Evolutionary conservation across 176 grass and related monocot species (phyloP), one percentile per base, ranked within the genome.

Genomic region (Zea luxurians): DNA sequence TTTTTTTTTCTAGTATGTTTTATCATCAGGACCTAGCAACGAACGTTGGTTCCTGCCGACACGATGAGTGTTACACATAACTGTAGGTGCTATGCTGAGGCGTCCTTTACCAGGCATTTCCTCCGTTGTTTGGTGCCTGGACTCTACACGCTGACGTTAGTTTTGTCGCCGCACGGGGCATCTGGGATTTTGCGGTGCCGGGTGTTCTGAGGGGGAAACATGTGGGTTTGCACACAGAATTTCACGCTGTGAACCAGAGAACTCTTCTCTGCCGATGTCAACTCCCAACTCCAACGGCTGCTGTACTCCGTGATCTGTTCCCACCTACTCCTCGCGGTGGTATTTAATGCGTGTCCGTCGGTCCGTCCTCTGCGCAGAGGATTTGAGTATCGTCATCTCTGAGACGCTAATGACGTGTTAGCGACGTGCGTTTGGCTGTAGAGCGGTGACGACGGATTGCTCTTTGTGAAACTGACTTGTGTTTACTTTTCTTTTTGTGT

Each of bases 261-360:
- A n/a, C 20, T 36, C 12, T 61, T 1, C 57, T 64, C 4, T 36
- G 37, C 52, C 52, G 52, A 18, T 55, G 53, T 27, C 27, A 27
- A 17, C 7, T 57, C 17, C 17, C 5, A n/a, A 55, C 53, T 55
- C 52, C 16, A 18, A 18, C 53, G 17, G 53, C 55, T 20, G 55
- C 5, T 18, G 53, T 57, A 6, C 53, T 57, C n/a, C 20, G 7
- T 10, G 4, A 8, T 58, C n/a, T 58, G 3, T 58, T 58, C n/a
- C n/a, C 55, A 58, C 55, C 71, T 17, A 38, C 41, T 1, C 27
- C 21, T 64, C 15, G 8, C 3, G 41, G 41, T 57, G 66, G 42
- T 73, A 78, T 60, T 83, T 35, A 73, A 87, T 78, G 49, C 49
- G 0, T 35, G 18, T 47, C 8, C 18, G 68, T 58, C 11, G 13